Evolutionary conservation across 2,329 filamentous ascomycete genomes (phyloP), one percentile per base, ranked within the genome.

Genomic region (Botrytis tulipae): DNA sequence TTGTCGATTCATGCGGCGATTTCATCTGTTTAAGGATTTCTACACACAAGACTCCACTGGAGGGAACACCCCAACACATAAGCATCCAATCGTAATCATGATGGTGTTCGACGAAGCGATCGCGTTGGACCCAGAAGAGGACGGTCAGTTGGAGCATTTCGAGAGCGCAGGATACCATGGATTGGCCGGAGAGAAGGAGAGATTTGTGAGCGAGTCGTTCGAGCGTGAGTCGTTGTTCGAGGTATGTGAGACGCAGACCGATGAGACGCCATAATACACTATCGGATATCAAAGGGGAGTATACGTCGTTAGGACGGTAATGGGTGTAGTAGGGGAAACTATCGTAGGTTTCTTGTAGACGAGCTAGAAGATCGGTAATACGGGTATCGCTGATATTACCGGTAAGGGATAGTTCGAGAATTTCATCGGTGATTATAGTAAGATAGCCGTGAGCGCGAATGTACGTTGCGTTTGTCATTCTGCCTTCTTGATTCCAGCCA

Each of bases 171-270:
- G 84, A 82, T 1, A 83, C 78, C 10, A 87, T 78, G 16, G 86
- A 79, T 22, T 84, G 81, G 0, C 82, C 82, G 14, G 83, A 80
- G 14, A 83, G 81, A 0, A 80, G 76, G 20, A 83, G 79, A 0
- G 83, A 82, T 29, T 86, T 87, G 35, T 87, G 82, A 14, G 90
- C 80, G 0, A 90, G 83, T 25, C 89, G 83, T 73, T 90, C 86
- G 9, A 90, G 81, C 16, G 91, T 84, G 73, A 91, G 90, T 4
- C 87, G 82, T 57, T 89, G 90, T 60, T 89, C 86, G 0, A 89
- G 80, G 63, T 87, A 84, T 35, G 86, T 84, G 3, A 89, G 82
- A 3, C 83, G 82, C 1, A 87, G 66, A n/a, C 35, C 79, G 1
- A 89, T 78, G 22, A 87, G 83, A 3, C 85, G 81, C 8, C 82